A percentile compares a stretch with the other conserved stretches of the same genome.
Evolutionary conservation across 441 rosid genomes (phyloP).

Genomic region (Syzygium syzygioides): DNA sequence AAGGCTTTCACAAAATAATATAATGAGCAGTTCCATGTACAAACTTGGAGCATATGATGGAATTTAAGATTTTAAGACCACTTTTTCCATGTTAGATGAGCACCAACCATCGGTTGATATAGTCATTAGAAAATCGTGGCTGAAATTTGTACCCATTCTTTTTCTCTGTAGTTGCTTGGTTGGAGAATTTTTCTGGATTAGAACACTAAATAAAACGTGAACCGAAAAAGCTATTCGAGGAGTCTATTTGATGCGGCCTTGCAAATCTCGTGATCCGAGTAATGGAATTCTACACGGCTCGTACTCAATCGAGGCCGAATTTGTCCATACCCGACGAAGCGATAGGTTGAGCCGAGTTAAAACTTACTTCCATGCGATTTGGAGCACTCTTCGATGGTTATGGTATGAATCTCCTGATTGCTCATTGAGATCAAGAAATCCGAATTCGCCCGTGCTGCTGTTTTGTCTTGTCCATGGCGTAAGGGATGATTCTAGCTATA

Average conservation of each 20-base stretch:
- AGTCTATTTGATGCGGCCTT: background rate
- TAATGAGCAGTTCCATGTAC: accelerated
- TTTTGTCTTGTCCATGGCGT: background rate
- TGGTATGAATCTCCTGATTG: background rate
- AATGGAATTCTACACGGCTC: background rate
- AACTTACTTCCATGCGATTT: background rate
- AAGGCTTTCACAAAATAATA: background rate
- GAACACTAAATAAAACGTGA: background rate
- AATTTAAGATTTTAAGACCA: background rate
- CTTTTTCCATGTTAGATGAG: background rate
- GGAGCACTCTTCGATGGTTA: background rate
- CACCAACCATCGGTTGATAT: background rate
- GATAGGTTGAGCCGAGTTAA: accelerated
- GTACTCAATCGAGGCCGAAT: background rate
- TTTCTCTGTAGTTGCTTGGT: background rate
- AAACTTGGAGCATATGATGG: background rate
- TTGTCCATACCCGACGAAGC: background rate
- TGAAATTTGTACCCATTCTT: background rate
- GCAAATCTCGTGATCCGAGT: background rate
- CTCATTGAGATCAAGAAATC: background rate
- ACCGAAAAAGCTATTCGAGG: background rate
- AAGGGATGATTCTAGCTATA: background rate
- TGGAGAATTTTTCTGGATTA: background rate
- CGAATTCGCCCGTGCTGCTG: background rate
- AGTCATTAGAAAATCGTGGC: background rate